A percentile compares a stretch with the other conserved stretches of the same genome.
Evolutionary conservation across 768 basidiomycete species (phyloP).

Genomic region (Clathrus columnatus): DNA sequence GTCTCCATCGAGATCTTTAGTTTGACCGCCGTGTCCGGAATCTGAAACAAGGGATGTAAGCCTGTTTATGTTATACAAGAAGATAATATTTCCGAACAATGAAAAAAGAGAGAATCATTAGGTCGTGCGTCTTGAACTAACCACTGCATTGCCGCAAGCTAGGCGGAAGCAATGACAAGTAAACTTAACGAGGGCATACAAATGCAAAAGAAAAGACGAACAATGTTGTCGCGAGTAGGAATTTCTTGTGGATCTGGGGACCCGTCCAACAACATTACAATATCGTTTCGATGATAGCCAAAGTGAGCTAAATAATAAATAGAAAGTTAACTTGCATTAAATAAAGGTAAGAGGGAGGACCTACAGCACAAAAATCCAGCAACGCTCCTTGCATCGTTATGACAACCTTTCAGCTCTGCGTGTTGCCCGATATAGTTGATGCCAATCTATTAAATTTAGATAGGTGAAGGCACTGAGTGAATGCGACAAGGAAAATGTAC

Average conservation of each 20-base stretch:
- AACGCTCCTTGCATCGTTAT: slow-evolving; percentile 86
- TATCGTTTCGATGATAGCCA: slow-evolving; percentile 68
- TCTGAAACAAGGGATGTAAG: slow-evolving; percentile 36
- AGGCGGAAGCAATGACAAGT: neutral
- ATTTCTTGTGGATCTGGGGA: slow-evolving; percentile 45
- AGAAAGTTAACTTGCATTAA: neutral
- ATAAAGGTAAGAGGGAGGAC: slow-evolving; percentile 17
- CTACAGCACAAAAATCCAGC: slow-evolving; percentile 63
- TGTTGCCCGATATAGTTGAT: slow-evolving; percentile 74
- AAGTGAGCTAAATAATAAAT: slow-evolving; percentile 35
- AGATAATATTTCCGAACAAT: slow-evolving; percentile 43
- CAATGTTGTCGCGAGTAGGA: slow-evolving; percentile 79
- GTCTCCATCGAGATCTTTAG: slow-evolving; percentile 73
- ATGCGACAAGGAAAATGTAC: neutral
- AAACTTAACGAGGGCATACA: neutral
- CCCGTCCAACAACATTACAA: slow-evolving; percentile 82
- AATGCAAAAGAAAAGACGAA: slow-evolving; percentile 24
- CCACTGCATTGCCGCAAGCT: slow-evolving; percentile 84
- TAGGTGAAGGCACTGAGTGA: neutral
- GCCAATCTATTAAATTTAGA: slow-evolving; percentile 51
- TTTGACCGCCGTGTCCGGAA: slow-evolving; percentile 93
- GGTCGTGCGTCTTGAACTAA: slow-evolving; percentile 72
- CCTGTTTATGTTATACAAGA: neutral
- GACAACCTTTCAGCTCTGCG: slow-evolving; percentile 72
- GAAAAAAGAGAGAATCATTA: slow-evolving; percentile 86